phyloP scores from a whole-genome alignment of 257 asterid species.

The Plantago ovata region DNA sequence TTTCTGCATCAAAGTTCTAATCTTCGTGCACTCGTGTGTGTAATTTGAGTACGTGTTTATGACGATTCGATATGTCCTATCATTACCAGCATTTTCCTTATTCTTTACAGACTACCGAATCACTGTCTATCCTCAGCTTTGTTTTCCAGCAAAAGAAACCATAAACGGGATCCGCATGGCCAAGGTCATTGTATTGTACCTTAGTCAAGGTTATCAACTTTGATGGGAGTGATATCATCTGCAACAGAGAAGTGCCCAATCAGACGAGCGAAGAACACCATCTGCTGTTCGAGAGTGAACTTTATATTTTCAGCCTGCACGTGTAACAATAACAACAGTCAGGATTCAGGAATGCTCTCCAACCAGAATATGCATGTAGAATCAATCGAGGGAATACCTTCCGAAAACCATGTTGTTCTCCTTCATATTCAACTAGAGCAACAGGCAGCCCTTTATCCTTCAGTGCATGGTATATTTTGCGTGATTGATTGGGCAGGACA shows the following conservation, averaged over 20 bases:
- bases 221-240: slow-evolving; percentile 68
- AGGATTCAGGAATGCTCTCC: slow-evolving; percentile 11
- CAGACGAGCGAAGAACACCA: slow-evolving; percentile 86
- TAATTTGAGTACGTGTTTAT: too few species aligned
- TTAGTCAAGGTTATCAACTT: slow-evolving; percentile 69
- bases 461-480: slow-evolving; percentile 75
- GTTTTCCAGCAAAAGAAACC: too few species aligned
- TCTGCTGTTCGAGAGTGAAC: slow-evolving; percentile 89
- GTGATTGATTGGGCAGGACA: slow-evolving; percentile 87
- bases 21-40: too few species aligned
- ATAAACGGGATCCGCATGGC: not conserved
- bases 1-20: too few species aligned
- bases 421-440: slow-evolving; percentile 84
- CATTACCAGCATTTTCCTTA: too few species aligned
- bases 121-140: too few species aligned
- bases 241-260: slow-evolving; percentile 68
- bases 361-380: slow-evolving; percentile 1
- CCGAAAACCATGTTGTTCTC: slow-evolving; percentile 95
- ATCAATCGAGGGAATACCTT: slow-evolving; percentile 38
- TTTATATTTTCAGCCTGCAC: slow-evolving; percentile 86
- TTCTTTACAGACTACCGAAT: too few species aligned
- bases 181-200: slow-evolving; percentile 1
- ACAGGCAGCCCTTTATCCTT: slow-evolving; percentile 85
- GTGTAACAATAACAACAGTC: not conserved
- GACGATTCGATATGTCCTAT: too few species aligned